Evolutionary conservation across 202 grass and related monocot species (phyloP).

Genomic region (Brachypodium distachyon): DNA sequence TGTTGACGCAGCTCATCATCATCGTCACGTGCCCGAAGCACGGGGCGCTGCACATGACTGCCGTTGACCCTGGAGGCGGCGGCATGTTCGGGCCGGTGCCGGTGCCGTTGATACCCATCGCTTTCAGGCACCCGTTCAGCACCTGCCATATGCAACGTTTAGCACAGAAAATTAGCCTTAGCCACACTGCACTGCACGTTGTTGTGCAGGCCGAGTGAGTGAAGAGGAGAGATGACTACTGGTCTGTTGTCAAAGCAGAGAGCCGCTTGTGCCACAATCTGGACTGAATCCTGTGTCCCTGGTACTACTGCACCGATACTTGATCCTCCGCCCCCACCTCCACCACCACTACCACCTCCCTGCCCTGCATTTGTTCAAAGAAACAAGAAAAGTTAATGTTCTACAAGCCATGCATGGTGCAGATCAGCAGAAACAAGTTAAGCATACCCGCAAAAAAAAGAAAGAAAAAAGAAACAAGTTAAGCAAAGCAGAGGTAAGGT

Average conservation of each 20-base stretch:
- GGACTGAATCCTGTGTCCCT: constrained; percentile 60
- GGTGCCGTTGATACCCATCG: constrained; percentile 53
- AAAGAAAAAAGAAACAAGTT: too few relatives aligned
- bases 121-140: constrained; percentile 59
- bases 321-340: background rate
- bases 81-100: background rate
- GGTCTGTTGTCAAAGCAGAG: constrained; percentile 83
- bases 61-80: background rate
- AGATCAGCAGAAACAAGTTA: background rate
- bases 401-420: background rate
- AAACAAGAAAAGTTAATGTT: background rate
- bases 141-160: constrained; percentile 35
- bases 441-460: too few relatives aligned
- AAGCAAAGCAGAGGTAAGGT: background rate
- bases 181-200: too few relatives aligned
- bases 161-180: too few relatives aligned
- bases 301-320: constrained; percentile 26
- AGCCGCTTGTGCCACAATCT: constrained; percentile 70
- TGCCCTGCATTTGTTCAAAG: constrained; percentile 34
- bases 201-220: too few relatives aligned
- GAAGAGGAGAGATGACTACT: constrained; percentile 10
- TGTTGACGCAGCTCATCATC: constrained; percentile 58
- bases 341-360: background rate
- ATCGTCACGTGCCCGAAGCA: constrained; percentile 72
- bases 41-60: constrained; percentile 52